Percentiles rank a stretch among this genome's conserved stretches.
Evolutionary conservation across 1,139 yeast species (phyloP).

Genomic region (Candida mesenterica): DNA sequence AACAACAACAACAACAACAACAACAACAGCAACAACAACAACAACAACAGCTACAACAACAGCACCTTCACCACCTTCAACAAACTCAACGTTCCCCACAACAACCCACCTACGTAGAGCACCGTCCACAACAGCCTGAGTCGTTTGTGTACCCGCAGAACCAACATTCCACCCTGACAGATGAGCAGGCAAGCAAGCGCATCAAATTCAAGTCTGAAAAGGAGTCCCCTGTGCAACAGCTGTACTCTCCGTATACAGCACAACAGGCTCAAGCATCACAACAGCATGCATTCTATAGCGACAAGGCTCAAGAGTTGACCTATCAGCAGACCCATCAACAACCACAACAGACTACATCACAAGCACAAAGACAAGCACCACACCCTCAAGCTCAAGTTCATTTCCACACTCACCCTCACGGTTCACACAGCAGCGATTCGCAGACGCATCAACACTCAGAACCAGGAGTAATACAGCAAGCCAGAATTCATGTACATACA

Average conservation of each 20-base stretch:
- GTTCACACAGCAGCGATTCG: no score
- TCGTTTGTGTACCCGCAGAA: constrained; percentile 3
- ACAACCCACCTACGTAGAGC: constrained; percentile 7
- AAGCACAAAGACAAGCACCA: no score
- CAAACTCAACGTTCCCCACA: constrained; percentile 2
- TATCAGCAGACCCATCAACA: constrained; percentile 2
- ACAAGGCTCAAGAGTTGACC: neutral
- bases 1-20: constrained; percentile 3
- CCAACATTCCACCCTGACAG: no score
- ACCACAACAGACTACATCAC: constrained; percentile 3
- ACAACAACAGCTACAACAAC: constrained; percentile 7
- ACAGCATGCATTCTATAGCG: neutral
- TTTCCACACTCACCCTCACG: constrained; percentile 2
- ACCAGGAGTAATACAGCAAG: neutral
- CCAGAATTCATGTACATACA: constrained; percentile 4
- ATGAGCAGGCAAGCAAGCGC: constrained; percentile 2
- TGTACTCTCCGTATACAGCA: neutral
- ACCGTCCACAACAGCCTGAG: constrained; percentile 2
- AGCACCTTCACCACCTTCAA: constrained; percentile 12
- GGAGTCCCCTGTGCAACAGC: constrained; percentile 2
- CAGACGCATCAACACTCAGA: neutral
- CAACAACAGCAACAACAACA: constrained; percentile 7
- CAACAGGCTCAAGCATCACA: neutral
- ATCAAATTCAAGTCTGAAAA: constrained; percentile 4
- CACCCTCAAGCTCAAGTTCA: neutral